Evolutionary conservation across 352 stramenopile species (phyloP), one percentile per base, ranked within the genome.

Genomic region (Globisporangium megalacanthum): DNA sequence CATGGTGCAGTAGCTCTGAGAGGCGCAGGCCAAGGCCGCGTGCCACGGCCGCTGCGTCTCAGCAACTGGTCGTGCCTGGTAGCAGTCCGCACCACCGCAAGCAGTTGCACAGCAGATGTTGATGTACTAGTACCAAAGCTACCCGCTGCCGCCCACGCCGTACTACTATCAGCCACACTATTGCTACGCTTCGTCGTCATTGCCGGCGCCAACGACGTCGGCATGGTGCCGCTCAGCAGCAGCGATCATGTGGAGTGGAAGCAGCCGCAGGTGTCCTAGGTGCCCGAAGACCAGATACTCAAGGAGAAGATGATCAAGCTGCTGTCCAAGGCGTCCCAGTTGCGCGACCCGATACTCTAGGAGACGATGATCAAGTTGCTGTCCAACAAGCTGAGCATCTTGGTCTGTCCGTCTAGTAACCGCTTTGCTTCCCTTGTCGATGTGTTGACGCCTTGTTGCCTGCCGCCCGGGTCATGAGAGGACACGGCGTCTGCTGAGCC

Each of bases 221-320:
- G 91, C 51, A 69, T 93, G 19, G 83, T 93, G 60, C 81, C 81
- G 37, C 60, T 93, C 35, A 86, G 74, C n/a, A 80, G 68, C 62
- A 54, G 17, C 49, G 68, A 73, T 9, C 70, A 86, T 59, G 69
- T 89, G 10, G 75, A 80, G 54, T 60, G 59, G 11, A 66, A 62
- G 15, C 49, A 29, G 56, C 61, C 41, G 52, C 65, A 60, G 37
- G 49, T 36, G 56, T 55, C 41, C 54, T 61, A 54, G 37, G 58
- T 65, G 46, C 78, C 72, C 31, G 83, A 93, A 61, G 80, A 93
- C 58, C 77, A 73, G 15, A 75, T 79, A 54, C 70, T 91, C 1
- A 90, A 93, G 63, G 80, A 91, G 64, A 80, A 93, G 51, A 93
- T 93, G 83, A 89, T 93, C 58, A 75, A 93, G 62, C 62, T 93